A percentile compares a stretch with the other conserved stretches of the same genome.
Conservation (phyloP, 306 rosid species). For the Prosopis cineraria region DNA sequence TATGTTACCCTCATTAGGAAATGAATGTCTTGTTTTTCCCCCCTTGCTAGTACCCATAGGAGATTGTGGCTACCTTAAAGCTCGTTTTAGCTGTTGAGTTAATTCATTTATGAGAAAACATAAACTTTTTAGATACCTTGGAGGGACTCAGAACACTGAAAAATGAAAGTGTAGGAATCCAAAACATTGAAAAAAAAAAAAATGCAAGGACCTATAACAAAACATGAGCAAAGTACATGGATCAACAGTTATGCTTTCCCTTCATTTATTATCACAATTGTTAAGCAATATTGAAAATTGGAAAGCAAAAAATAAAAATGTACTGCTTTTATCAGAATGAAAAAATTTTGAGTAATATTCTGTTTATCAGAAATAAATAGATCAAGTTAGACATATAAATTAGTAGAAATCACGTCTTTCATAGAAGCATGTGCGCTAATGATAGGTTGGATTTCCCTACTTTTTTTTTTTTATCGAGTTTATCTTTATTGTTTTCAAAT, state of each 20-base stretch:
- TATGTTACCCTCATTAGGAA: not conserved
- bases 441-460: no score
- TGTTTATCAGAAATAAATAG: not conserved
- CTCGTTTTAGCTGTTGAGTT: not conserved
- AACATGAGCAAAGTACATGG: no score
- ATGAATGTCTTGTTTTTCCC: not conserved
- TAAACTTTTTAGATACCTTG: no score
- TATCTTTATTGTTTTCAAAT: not conserved
- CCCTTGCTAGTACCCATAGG: not conserved
- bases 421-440: no score
- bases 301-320: not conserved
- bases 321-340: not conserved
- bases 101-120: no score
- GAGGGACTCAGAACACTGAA: no score
- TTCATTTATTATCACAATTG: not conserved
- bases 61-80: slow-evolving; percentile 11
- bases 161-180: no score
- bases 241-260: no score
- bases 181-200: no score
- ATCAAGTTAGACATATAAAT: not conserved
- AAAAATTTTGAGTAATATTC: not conserved
- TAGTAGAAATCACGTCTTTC: not conserved
- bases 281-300: not conserved
- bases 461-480: no score
- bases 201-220: no score